Base-by-base conservation (phyloP, 352 stramenopile genomes). In the Globisporangium sylvaticum region DNA sequence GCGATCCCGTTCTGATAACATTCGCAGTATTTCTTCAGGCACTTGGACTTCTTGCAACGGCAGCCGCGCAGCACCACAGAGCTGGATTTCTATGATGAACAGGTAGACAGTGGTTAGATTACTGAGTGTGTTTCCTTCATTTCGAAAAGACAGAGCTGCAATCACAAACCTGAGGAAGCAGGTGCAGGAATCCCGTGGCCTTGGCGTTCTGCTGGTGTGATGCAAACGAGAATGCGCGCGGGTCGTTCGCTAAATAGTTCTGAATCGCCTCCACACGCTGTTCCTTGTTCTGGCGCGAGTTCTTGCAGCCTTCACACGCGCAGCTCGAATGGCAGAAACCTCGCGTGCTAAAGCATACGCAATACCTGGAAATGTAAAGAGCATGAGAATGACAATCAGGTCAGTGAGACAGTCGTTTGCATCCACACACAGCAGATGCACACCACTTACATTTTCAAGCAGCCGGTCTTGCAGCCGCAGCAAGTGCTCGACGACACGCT, bases 1-100 rank as follows among this genome's bases (percentile, higher is more conserved):
- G 73, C 84, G 58, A 91, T 90, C 66, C 69, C 87, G 74, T 94
- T 97, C 77, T 98, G 86, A 76, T 98, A 99, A 78, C 97, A 99
- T 75, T 98, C 96, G 79, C 97, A 99, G 79, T 99, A 95, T 67
- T 99, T 99, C 75, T 99, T 99, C 25, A 98, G 77, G 85, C 97
- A 99, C 66, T 91, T 92, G 62, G 90, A 98, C 70, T 98, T 98
- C 68, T 98, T 98, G 83, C 97, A 99, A 68, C 92, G 92, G 69
- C 97, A 99, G 14, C 95, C 92, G 3, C 84, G 81, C 62, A 89
- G 76, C 67, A 91, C 82, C 31, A 91, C 80, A 24, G 84, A 80
- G 57, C 75, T 92, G 46, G 82, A 85, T 79, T 91, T 92, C 79
- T 82, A 22, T 76, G 31, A 27, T 54, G 14, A 25, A 52, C 55